These are phyloP conservation scores for Malbranchea zuffiana DNA, from an alignment of 2,329 filamentous ascomycete genomes.

Conservation along the genomic window DNA sequence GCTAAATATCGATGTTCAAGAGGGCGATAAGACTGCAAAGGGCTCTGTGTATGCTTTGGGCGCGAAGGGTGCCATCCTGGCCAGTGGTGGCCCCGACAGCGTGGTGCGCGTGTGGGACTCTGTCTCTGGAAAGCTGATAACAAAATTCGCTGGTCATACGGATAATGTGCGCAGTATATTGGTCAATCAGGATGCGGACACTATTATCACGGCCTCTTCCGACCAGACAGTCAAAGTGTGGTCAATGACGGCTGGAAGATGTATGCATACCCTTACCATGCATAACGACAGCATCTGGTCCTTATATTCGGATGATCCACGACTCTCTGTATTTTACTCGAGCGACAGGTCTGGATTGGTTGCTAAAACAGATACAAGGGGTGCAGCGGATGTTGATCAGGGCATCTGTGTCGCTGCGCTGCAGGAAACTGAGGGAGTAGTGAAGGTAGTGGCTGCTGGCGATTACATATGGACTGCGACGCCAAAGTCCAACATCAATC, in stretches of 20 bases:
- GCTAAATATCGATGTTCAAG: conserved; percentile 63
- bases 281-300: conserved; percentile 98
- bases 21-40: conserved; percentile 72
- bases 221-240: conserved; percentile 97
- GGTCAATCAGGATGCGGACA: conserved; percentile 78
- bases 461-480: conserved; percentile 86
- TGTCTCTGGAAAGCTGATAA: conserved; percentile 76
- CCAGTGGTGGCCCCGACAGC: conserved; percentile 87
- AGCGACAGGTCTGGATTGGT: conserved; percentile 84
- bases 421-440: conserved; percentile 69
- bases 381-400: conserved; percentile 66
- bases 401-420: conserved; percentile 82
- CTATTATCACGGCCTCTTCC: conserved; percentile 84
- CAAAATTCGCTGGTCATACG: conserved; percentile 92
- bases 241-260: conserved; percentile 88
- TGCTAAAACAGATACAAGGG: conserved; percentile 88
- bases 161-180: conserved; percentile 88
- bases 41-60: conserved; percentile 89
- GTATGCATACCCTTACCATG: conserved; percentile 98
- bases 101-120: conserved; percentile 89
- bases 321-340: conserved; percentile 85
- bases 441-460: conserved; percentile 51
- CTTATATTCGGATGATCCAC: conserved; percentile 75
- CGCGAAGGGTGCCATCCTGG: conserved; percentile 67
- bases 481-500: conserved; percentile 79